Conservation (phyloP, 768 basidiomycete species). For the Kwoniella botswanensis region DNA sequence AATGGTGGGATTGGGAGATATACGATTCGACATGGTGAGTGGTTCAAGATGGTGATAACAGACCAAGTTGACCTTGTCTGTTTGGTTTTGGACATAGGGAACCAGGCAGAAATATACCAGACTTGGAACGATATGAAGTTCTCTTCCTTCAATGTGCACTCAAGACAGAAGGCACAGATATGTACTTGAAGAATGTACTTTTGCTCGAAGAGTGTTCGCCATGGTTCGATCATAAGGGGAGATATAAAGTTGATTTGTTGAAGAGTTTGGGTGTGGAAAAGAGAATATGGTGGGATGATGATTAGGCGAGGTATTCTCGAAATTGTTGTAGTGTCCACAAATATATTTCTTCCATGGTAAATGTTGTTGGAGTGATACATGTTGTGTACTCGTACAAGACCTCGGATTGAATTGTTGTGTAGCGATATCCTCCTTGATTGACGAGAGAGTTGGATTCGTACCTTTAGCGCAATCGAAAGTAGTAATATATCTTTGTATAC, state of each 20-base stretch:
- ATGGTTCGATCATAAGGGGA: slow-evolving; percentile 19
- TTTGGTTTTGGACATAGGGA: slow-evolving; percentile 9
- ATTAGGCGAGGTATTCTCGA: background rate
- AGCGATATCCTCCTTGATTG: too few species aligned
- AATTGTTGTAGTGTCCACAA: too few species aligned
- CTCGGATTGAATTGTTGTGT: too few species aligned
- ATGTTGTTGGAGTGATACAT: too few species aligned
- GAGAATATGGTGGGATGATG: slow-evolving; percentile 26
- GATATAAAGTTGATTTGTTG: slow-evolving; percentile 13
- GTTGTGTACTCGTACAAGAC: too few species aligned
- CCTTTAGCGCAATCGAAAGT: background rate
- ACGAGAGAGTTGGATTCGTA: too few species aligned
- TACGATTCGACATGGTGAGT: slow-evolving; percentile 32
- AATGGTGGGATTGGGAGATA: slow-evolving; percentile 29
- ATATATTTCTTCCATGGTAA: too few species aligned
- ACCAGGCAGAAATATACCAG: slow-evolving; percentile 20
- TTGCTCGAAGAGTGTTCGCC: slow-evolving; percentile 7
- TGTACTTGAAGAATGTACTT: background rate
- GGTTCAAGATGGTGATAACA: background rate
- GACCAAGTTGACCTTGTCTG: background rate
- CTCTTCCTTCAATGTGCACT: slow-evolving; percentile 7
- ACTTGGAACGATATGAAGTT: slow-evolving; percentile 10
- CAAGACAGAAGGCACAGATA: background rate
- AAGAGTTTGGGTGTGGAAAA: slow-evolving; percentile 6
- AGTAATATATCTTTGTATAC: background rate